These are phyloP conservation scores for Mimosa bimucronata DNA, from an alignment of 306 rosid genomes.

Conservation along the genomic window DNA sequence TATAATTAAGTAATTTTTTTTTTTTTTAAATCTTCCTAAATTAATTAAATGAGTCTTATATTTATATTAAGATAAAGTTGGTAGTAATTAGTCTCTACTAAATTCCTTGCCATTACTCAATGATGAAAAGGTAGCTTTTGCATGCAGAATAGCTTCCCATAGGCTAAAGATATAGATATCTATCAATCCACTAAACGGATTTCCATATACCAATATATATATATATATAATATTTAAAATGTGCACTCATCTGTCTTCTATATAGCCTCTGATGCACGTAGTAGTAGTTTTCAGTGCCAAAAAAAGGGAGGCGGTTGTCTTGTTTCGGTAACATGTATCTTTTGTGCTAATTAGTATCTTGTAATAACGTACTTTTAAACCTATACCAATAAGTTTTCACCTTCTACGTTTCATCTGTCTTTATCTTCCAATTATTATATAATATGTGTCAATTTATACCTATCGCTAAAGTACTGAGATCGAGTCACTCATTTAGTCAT, in stretches of 20 bases:
- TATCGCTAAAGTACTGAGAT: neutral
- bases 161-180: too few relatives aligned
- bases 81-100: neutral
- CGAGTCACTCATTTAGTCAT: neutral
- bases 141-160: neutral
- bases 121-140: neutral
- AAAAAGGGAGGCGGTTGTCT: neutral
- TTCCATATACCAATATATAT: neutral
- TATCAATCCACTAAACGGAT: neutral
- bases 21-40: too few relatives aligned
- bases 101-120: neutral
- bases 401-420: neutral
- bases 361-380: neutral
- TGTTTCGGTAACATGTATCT: neutral
- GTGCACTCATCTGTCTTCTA: neutral
- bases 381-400: neutral
- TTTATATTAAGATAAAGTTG: too few relatives aligned
- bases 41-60: too few relatives aligned
- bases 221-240: neutral
- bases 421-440: neutral
- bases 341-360: neutral
- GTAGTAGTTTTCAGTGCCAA: neutral
- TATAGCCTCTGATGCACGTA: neutral
- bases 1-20: too few relatives aligned
- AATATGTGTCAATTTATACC: neutral